These are phyloP conservation scores for Rusavskia elegans DNA, from an alignment of 495 filamentous ascomycete species.

Conservation along the genomic window DNA sequence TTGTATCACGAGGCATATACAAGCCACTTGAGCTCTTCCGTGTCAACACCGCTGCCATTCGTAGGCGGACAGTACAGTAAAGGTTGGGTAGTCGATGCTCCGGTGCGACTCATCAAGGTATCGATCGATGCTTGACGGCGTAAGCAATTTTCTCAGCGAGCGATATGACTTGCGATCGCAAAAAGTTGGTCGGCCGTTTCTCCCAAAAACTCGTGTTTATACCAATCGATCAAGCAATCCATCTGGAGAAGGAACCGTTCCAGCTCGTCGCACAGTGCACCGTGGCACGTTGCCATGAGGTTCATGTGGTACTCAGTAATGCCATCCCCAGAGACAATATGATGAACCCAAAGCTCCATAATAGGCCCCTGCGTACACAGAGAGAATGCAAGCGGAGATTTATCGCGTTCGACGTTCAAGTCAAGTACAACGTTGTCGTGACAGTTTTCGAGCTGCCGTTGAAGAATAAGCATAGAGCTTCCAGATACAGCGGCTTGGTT, in stretches of 20 bases:
- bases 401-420: background rate
- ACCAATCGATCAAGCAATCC: constrained; percentile 1
- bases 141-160: background rate
- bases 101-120: too few species aligned
- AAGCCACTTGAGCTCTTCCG: too few species aligned
- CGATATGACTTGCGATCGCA: background rate
- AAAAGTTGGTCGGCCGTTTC: background rate
- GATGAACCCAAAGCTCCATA: constrained; percentile 15
- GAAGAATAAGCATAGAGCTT: constrained; percentile 15
- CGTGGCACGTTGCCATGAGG: constrained; percentile 5
- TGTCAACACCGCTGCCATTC: too few species aligned
- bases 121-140: too few species aligned
- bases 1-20: too few species aligned
- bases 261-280: background rate
- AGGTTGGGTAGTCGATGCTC: too few species aligned
- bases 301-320: constrained; percentile 13
- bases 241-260: background rate
- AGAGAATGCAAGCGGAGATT: constrained; percentile 14
- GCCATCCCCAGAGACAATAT: constrained; percentile 4
- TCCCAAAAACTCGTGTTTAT: background rate
- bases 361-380: constrained; percentile 15
- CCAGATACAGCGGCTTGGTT: constrained; percentile 17
- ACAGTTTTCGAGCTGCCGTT: constrained; percentile 11
- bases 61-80: too few species aligned
- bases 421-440: background rate